Conservation (phyloP, 1,284 basidiomycete genomes). For the Trichosporon faecale region DNA sequence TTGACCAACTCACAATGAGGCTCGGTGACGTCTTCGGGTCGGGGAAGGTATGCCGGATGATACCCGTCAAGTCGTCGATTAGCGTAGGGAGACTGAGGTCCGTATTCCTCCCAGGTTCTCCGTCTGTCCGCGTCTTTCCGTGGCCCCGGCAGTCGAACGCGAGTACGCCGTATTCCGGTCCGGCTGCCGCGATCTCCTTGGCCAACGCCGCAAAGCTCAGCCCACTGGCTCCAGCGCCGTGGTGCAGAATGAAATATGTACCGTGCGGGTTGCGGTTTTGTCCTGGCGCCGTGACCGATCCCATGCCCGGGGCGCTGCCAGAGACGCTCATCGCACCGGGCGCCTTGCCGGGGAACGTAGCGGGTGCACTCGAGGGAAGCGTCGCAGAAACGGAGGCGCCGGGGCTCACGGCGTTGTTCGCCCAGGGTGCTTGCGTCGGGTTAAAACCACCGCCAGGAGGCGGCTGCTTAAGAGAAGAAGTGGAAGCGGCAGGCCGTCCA, state of each 20-base stretch:
- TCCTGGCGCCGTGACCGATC: neutral
- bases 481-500: conserved; percentile 13
- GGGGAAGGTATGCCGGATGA: conserved; percentile 68
- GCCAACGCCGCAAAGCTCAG: conserved; percentile 86
- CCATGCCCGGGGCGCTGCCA: neutral
- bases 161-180: conserved; percentile 75
- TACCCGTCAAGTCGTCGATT: conserved; percentile 65
- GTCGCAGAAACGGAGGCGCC: neutral
- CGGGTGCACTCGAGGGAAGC: neutral
- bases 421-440: neutral
- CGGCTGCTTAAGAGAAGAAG: conserved; percentile 32
- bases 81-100: conserved; percentile 71
- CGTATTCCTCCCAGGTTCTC: conserved; percentile 54
- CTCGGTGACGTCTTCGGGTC: conserved; percentile 63
- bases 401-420: neutral
- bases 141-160: conserved; percentile 83
- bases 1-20: conserved; percentile 61
- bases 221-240: conserved; percentile 88
- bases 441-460: neutral
- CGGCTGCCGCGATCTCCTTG: conserved; percentile 65
- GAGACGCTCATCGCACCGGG: neutral
- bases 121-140: conserved; percentile 60
- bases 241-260: conserved; percentile 82
- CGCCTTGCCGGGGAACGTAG: neutral
- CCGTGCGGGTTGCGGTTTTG: conserved; percentile 45